Base-by-base conservation (phyloP, 768 basidiomycete species). In the Gloeophyllum trabeum region DNA sequence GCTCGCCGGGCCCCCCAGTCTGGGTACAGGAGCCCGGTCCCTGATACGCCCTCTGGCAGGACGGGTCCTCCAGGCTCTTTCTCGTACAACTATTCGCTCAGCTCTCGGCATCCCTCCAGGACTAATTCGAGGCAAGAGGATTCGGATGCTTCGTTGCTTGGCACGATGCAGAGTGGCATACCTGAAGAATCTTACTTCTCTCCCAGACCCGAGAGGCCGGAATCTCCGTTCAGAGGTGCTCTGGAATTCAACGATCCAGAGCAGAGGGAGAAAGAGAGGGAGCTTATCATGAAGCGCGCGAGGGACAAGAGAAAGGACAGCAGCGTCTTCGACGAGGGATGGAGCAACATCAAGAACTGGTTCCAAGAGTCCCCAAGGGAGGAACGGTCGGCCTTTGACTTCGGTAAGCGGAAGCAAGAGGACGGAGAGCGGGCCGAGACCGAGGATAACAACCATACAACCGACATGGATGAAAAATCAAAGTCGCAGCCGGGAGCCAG, bases 41-140 rank as follows among this genome's bases (percentile, higher is more conserved):
- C 36, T 21, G 36, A 19, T 10, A 77, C 79, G 0, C 83, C 84
- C 20, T 73, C 80, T 4, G 63, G 64, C 39, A 67, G 83, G 40
- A 85, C 82, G 3, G 84, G 83, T 10, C 81, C 82, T 24, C 84
- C 83, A 3, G 70, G 83, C 30, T 81, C 83, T 0, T 62, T 85
- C 21, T 81, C 81, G 2, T 81, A 75, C 53, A 70, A 71, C 22
- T 79, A 79, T 51, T 68, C 75, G 5, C 59, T 70, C 24, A 64
- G 75, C 1, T 59, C 10, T 7, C 10, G 13, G 10, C 12, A 21
- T 19, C 20, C 7, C 12, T 10, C 10, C 12, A 14, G 48, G 55
- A 55, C 32, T 60, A 59, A 35, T 56, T 59, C 26, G 52, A 58
- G 21, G 58, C 59, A 7, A 64, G n/a, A 67, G 43, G 61, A 57